phyloP scores from a whole-genome alignment of 1,284 basidiomycete species.

The Heterobasidion irregulare region DNA sequence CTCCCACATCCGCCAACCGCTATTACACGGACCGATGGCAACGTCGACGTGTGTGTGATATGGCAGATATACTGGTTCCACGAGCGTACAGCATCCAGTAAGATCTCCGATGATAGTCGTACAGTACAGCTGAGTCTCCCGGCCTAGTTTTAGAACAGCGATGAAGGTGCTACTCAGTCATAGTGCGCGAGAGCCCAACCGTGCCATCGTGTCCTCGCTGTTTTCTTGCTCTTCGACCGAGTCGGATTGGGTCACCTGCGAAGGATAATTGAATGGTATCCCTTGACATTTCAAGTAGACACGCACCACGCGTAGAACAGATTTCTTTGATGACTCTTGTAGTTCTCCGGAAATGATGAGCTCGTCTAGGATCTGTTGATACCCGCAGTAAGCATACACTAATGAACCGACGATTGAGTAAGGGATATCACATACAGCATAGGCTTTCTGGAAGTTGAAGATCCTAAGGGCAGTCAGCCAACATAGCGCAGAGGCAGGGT shows the following conservation, averaged over 20 bases:
- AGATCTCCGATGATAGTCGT: too few relatives aligned
- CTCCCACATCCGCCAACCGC: too few relatives aligned
- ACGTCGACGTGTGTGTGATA: too few relatives aligned
- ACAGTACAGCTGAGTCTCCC: too few relatives aligned
- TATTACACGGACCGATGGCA: too few relatives aligned
- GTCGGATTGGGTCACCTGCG: constrained; percentile 74
- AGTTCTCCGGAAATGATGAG: constrained; percentile 97
- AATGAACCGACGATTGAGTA: background rate
- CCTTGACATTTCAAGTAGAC: background rate
- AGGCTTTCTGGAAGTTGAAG: constrained; percentile 98
- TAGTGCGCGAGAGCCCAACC: constrained; percentile 36
- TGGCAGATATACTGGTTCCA: too few relatives aligned
- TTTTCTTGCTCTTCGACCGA: constrained; percentile 76
- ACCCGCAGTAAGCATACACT: background rate
- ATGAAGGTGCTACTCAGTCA: background rate
- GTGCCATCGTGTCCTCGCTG: constrained; percentile 68
- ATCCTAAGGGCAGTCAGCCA: constrained; percentile 45
- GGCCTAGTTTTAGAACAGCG: too few relatives aligned
- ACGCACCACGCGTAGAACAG: constrained; percentile 80
- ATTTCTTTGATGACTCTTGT: constrained; percentile 98
- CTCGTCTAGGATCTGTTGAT: constrained; percentile 84
- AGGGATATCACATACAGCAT: constrained; percentile 53
- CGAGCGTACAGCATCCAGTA: too few relatives aligned
- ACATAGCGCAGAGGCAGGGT: background rate
- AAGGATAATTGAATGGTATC: background rate